Conservation (phyloP, 2,329 filamentous ascomycete genomes). For the Neopestalotiopsis sp. region DNA sequence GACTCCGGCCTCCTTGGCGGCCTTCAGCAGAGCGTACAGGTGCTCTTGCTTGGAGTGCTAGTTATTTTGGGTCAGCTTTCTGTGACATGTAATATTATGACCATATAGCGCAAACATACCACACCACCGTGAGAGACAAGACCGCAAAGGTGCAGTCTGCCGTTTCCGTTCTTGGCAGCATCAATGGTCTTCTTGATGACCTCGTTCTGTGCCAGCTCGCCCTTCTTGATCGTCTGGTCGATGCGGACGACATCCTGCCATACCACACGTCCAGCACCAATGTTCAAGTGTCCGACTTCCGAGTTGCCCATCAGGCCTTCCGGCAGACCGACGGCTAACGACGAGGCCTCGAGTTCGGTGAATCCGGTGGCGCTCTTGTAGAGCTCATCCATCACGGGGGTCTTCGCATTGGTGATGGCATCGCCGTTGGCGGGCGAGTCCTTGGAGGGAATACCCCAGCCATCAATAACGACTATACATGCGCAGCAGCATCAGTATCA, state of each 20-base stretch:
- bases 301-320: constrained; percentile 99
- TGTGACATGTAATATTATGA: background rate
- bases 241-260: constrained; percentile 99
- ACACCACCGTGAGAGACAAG: constrained; percentile 96
- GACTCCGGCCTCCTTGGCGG: constrained; percentile 86
- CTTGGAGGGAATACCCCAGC: constrained; percentile 88
- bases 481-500: constrained; percentile 51
- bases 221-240: constrained; percentile 88
- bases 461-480: constrained; percentile 90
- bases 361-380: constrained; percentile 82
- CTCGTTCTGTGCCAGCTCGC: constrained; percentile 75
- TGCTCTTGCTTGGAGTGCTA: constrained; percentile 94
- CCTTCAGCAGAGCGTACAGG: constrained; percentile 83
- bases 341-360: constrained; percentile 93
- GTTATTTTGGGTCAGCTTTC: constrained; percentile 21
- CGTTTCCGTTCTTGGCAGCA: constrained; percentile 84
- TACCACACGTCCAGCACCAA: constrained; percentile 94
- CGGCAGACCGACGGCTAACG: constrained; percentile 91
- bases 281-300: constrained; percentile 98
- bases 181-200: constrained; percentile 80
- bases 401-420: constrained; percentile 92
- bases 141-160: constrained; percentile 89
- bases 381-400: constrained; percentile 93
- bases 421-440: constrained; percentile 87
- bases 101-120: constrained; percentile 48